Percentiles rank a stretch among this genome's conserved stretches.
Conservation (phyloP, 2,329 filamentous ascomycete genomes). For the Furcasterigmium sp. region DNA sequence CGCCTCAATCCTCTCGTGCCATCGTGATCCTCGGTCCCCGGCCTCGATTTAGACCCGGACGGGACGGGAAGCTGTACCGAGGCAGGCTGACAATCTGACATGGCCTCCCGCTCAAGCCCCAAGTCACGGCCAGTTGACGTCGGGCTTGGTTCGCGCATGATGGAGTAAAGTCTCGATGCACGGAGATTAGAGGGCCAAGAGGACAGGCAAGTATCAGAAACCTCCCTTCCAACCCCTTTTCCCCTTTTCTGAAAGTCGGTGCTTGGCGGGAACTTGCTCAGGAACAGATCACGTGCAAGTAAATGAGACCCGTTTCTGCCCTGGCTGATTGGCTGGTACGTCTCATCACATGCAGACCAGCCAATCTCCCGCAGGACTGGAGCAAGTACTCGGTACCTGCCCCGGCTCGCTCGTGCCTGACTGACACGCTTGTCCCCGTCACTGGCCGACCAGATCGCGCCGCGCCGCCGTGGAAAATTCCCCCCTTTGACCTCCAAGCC, state of each 20-base stretch:
- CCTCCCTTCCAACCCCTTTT: background rate
- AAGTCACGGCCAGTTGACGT: too few relatives aligned
- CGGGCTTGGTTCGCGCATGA: too few relatives aligned
- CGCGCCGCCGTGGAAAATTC: slow-evolving; percentile 11
- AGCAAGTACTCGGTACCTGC: background rate
- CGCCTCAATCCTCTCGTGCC: too few relatives aligned
- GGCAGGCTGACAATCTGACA: too few relatives aligned
- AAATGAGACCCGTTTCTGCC: background rate
- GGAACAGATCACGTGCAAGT: background rate
- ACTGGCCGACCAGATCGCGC: background rate
- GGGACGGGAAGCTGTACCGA: too few relatives aligned
- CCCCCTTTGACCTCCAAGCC: slow-evolving; percentile 14
- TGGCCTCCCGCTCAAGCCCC: too few relatives aligned
- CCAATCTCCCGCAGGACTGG: background rate
- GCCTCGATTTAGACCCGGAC: too few relatives aligned
- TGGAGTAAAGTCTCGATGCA: background rate
- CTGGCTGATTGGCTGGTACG: background rate
- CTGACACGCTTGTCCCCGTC: background rate
- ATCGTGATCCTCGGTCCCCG: too few relatives aligned
- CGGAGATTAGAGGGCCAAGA: background rate
- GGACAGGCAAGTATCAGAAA: background rate
- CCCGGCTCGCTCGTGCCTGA: background rate
- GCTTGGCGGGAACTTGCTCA: background rate
- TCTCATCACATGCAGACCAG: background rate
- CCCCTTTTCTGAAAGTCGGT: background rate